Evolutionary conservation across 2,329 filamentous ascomycete genomes (phyloP).

Genomic region (Rhinocladiella similis): DNA sequence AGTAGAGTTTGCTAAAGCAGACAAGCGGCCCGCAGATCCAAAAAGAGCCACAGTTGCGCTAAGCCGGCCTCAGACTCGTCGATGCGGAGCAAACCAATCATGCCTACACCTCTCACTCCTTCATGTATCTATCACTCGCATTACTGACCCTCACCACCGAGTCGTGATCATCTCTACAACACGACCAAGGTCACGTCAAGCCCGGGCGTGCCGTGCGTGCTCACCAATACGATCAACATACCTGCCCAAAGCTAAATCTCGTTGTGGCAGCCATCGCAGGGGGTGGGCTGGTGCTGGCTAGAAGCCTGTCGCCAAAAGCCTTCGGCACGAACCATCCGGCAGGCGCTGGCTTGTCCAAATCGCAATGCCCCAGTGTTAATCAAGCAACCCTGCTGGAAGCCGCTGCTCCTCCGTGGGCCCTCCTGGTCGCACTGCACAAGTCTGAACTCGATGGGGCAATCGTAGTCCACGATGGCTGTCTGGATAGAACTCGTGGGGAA

Average conservation of each 20-base stretch:
- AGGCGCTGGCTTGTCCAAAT: neutral
- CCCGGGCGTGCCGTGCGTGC: no score
- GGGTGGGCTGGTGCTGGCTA: neutral
- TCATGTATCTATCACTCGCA: conserved; percentile 25
- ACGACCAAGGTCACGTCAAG: neutral
- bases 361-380: neutral
- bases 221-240: conserved; percentile 7
- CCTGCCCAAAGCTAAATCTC: conserved; percentile 2
- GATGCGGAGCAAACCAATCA: conserved; percentile 9
- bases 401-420: neutral
- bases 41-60: conserved; percentile 18
- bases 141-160: conserved; percentile 4
- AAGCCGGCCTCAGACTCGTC: conserved; percentile 1
- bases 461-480: neutral
- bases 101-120: neutral
- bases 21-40: conserved; percentile 15
- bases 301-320: conserved; percentile 9
- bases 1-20: neutral
- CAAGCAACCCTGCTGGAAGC: neutral
- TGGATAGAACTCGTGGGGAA: conserved; percentile 1
- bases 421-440: conserved; percentile 8
- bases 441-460: neutral
- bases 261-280: neutral
- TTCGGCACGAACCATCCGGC: conserved; percentile 21
- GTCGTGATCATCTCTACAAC: no score